These are phyloP conservation scores for Cryphonectria nitschkei DNA, from an alignment of 2,329 filamentous ascomycete species.

Conservation along the genomic window DNA sequence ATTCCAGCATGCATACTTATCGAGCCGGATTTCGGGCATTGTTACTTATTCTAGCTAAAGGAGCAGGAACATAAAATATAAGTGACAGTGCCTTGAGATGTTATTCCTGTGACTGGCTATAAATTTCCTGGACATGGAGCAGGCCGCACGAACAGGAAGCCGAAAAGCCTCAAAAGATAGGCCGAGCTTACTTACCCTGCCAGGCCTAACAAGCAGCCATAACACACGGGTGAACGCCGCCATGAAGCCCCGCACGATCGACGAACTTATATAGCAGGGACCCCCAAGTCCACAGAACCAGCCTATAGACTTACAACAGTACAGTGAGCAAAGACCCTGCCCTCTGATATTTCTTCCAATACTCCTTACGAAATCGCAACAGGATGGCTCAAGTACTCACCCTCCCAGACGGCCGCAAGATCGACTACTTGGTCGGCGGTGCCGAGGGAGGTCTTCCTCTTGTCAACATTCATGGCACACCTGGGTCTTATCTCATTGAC, in stretches of 20 bases:
- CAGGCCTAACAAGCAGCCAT: no score
- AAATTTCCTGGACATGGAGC: no score
- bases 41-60: no score
- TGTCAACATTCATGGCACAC: slow-evolving; percentile 23
- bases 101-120: no score
- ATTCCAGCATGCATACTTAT: no score
- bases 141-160: no score
- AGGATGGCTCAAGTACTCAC: slow-evolving; percentile 18
- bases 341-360: background rate
- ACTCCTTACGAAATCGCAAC: background rate
- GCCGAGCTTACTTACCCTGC: background rate
- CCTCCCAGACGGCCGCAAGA: slow-evolving; percentile 25
- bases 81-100: no score
- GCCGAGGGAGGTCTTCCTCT: slow-evolving; percentile 22
- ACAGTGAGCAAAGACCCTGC: background rate
- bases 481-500: slow-evolving; percentile 19
- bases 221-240: background rate
- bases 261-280: background rate
- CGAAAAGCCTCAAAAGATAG: background rate
- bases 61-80: no score
- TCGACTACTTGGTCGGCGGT: slow-evolving; percentile 24
- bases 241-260: background rate
- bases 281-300: no score
- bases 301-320: background rate
- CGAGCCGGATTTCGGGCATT: no score